Base-by-base conservation (phyloP, 352 stramenopile species). In the Phytophthora foliorum region DNA sequence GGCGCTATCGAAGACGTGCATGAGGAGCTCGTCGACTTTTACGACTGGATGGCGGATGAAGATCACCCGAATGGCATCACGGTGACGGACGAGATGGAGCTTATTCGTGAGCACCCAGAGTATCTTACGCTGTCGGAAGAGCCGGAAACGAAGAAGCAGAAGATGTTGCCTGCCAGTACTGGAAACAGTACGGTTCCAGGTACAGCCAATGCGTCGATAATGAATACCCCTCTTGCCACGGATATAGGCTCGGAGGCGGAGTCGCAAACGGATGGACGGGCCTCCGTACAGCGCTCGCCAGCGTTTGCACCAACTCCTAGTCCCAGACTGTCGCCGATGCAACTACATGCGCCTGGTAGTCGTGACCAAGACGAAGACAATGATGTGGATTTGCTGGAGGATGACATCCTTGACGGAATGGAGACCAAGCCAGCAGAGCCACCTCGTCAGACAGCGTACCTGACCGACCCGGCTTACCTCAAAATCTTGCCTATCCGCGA, bases 21-120 rank as follows among this genome's bases (percentile, higher is more conserved):
- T 45, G 87, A 95, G 70, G 89, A 96, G 52, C 72, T 96, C 9
- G 89, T 96, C 31, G 88, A 95, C 56, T 96, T 89, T 34, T 91
- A 88, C 62, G 87, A 95, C 59, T 96, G 88, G 87, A 96, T 96
- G 89, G 71, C 84, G 21, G 84, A 93, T 56, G 84, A 87, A 17
- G 78, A 89, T 17, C 75, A 92, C 58, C 89, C 89, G 6, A 84
- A 90, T 45, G 84, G 84, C 0, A 77, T 93, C 38, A 81, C 81
- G 27, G 78, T 95, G 16, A 90, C 81, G 11, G 89, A 96, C 70
- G 89, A 96, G 45, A 85, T 96, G 67, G 85, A 88, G 63, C 72
- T 96, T 4, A 92, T 96, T 48, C 83, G 85, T 5, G 74, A 92
- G 41, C 89, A 96, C 36, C 88, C 88, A 4, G 86, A 93, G 74